Conservation (phyloP, 1,139 yeast species). For the Blastobotrys indianensis region DNA sequence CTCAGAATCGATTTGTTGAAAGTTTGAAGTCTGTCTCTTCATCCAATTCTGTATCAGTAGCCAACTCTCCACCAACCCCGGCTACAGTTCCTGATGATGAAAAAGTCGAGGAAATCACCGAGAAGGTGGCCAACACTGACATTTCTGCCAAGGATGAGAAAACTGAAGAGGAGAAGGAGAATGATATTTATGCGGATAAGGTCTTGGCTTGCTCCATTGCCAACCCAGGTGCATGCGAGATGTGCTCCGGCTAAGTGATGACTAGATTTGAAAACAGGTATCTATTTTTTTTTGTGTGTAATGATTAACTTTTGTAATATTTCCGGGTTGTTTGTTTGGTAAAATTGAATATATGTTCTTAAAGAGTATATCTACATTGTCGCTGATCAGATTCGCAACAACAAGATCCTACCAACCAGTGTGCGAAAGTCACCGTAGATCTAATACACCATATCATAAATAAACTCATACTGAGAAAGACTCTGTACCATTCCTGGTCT, state of each 20-base stretch:
- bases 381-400: not conserved
- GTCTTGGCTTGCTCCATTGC: slow-evolving; percentile 95
- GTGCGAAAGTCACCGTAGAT: slow-evolving; percentile 1
- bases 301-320: not conserved
- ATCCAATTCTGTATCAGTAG: slow-evolving; percentile 8
- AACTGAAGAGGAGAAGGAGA: slow-evolving; percentile 29
- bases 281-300: slow-evolving; percentile 2
- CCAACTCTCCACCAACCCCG: slow-evolving; percentile 12
- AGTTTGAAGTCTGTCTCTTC: not conserved
- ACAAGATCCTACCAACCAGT: too few species aligned
- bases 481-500: slow-evolving; percentile 70
- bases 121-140: slow-evolving; percentile 15
- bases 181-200: slow-evolving; percentile 83
- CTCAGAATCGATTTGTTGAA: not conserved
- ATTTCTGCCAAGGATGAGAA: slow-evolving; percentile 10
- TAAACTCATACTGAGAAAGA: slow-evolving; percentile 47
- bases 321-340: not conserved
- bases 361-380: not conserved
- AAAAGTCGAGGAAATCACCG: slow-evolving; percentile 12
- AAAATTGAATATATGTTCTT: not conserved
- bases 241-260: slow-evolving; percentile 83
- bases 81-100: slow-evolving; percentile 13
- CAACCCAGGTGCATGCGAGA: slow-evolving; percentile 95
- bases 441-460: slow-evolving; percentile 36
- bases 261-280: not conserved